Evolutionary conservation across 495 filamentous ascomycete species (phyloP).

Genomic region (Bryoglossum gracile): DNA sequence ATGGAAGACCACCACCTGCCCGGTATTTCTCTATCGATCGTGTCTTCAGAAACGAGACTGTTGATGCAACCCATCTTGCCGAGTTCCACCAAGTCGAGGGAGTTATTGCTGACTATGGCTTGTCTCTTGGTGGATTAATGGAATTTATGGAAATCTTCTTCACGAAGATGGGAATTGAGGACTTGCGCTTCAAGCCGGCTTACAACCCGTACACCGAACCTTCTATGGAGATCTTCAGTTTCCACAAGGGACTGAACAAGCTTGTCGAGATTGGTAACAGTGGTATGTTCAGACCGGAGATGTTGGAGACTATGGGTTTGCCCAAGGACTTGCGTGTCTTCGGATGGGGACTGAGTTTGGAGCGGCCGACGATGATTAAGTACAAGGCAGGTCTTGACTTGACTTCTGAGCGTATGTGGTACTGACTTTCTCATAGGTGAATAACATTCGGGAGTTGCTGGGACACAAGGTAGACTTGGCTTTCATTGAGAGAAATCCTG

Average conservation of each 20-base stretch:
- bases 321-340: conserved; percentile 84
- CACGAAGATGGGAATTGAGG: conserved; percentile 83
- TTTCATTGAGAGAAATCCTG: conserved; percentile 77
- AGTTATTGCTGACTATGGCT: conserved; percentile 90
- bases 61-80: conserved; percentile 92
- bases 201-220: conserved; percentile 99
- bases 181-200: conserved; percentile 91
- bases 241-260: conserved; percentile 81
- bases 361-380: conserved; percentile 97
- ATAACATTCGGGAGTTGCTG: conserved; percentile 76
- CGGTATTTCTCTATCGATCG: conserved; percentile 97
- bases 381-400: conserved; percentile 49
- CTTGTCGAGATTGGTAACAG: conserved; percentile 97
- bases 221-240: conserved; percentile 92
- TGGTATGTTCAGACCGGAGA: conserved; percentile 97
- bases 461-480: conserved; percentile 80
- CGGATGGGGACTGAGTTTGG: conserved; percentile 84
- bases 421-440: conserved; percentile 15
- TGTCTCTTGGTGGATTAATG: conserved; percentile 88
- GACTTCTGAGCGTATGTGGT: background rate
- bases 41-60: conserved; percentile 92
- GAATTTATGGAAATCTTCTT: conserved; percentile 98
- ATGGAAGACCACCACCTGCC: conserved; percentile 55
- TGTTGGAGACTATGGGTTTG: conserved; percentile 75
- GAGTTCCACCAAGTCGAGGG: conserved; percentile 99